Conservation (phyloP, 106 monocot species). For the Amphibolis antarctica region DNA sequence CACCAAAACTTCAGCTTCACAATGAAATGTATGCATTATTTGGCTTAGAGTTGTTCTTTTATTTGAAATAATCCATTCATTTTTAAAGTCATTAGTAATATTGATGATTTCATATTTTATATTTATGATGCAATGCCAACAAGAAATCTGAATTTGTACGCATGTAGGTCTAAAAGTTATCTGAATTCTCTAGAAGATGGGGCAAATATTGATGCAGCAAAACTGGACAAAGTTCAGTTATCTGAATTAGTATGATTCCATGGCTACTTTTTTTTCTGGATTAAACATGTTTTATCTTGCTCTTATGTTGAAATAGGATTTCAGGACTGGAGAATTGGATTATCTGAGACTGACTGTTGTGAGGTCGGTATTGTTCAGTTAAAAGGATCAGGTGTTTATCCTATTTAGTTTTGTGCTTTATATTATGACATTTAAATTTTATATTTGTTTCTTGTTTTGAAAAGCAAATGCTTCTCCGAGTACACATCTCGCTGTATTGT, state of each 20-base stretch:
- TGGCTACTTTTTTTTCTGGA: not conserved
- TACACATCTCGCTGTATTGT: not conserved
- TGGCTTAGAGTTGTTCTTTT: not conserved
- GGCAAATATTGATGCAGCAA: slow-evolving; percentile 24
- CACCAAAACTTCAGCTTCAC: slow-evolving; percentile 40
- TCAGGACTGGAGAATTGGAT: slow-evolving; percentile 71
- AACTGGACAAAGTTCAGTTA: slow-evolving; percentile 26
- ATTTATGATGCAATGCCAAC: too few species aligned
- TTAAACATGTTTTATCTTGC: not conserved
- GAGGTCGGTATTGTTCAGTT: slow-evolving; percentile 68
- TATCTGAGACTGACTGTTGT: slow-evolving; percentile 77
- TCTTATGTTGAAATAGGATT: not conserved
- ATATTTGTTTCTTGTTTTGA: not conserved
- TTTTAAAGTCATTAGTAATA: too few species aligned
- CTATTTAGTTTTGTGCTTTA: not conserved
- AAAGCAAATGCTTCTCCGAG: too few species aligned
- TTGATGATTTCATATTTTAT: too few species aligned
- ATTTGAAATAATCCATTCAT: not conserved
- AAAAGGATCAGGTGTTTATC: slow-evolving; percentile 48
- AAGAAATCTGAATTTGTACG: not conserved
- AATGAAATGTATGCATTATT: slow-evolving; percentile 39
- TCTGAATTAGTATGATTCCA: slow-evolving; percentile 64
- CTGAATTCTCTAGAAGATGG: slow-evolving; percentile 16
- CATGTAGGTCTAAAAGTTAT: slow-evolving; percentile 45
- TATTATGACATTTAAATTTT: not conserved